A percentile compares a stretch with the other conserved stretches of the same genome.
phyloP scores from a whole-genome alignment of 2,329 filamentous ascomycete species.

The Tothia fuscella region DNA sequence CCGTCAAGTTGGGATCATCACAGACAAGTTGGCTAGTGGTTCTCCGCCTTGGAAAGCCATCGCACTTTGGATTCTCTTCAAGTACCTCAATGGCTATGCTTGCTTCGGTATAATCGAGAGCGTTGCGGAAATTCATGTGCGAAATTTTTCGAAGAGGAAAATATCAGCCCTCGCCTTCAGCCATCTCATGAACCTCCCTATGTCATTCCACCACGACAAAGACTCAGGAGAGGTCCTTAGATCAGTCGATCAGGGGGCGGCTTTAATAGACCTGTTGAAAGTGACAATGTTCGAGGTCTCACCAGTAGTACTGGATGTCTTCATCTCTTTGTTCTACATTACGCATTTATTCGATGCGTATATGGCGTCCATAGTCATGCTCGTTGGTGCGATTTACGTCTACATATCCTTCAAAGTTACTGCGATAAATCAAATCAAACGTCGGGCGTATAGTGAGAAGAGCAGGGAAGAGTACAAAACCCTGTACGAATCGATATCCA shows the following conservation, averaged over 20 bases:
- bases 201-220: constrained; percentile 58
- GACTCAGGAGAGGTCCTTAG: constrained; percentile 53
- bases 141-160: constrained; percentile 45
- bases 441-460: constrained; percentile 30
- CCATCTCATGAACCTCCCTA: constrained; percentile 56
- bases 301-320: constrained; percentile 51
- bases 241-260: constrained; percentile 50
- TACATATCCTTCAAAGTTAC: constrained; percentile 36
- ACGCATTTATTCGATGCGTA: constrained; percentile 50
- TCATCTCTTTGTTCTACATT: constrained; percentile 48
- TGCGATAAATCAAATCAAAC: constrained; percentile 29
- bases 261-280: constrained; percentile 48
- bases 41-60: constrained; percentile 42
- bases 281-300: constrained; percentile 46
- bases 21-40: constrained; percentile 48
- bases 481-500: constrained; percentile 46
- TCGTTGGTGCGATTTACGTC: constrained; percentile 35
- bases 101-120: constrained; percentile 39
- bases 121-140: constrained; percentile 42
- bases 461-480: constrained; percentile 39
- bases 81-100: constrained; percentile 38
- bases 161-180: constrained; percentile 51
- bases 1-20: constrained; percentile 69
- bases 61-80: constrained; percentile 36
- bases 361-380: constrained; percentile 27